Conservation (phyloP, 768 basidiomycete genomes). For the Rhodotorula babjevae region DNA sequence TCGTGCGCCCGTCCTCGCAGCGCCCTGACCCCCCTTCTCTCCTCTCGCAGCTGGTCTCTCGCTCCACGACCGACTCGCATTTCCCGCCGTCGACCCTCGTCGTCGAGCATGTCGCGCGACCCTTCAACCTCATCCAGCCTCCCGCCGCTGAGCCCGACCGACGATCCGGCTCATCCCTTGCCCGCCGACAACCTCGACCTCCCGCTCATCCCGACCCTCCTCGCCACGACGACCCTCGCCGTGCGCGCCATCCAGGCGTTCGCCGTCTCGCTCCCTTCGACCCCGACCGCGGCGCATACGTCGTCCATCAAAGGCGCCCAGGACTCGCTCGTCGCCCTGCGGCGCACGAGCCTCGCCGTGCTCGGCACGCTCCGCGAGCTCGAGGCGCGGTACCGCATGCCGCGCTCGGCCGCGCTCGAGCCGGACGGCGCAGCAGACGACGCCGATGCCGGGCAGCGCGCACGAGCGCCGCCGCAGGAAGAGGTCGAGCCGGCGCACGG, state of each 20-base stretch:
- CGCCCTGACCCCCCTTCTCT: slow-evolving; percentile 8
- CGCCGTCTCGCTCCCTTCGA: slow-evolving; percentile 69
- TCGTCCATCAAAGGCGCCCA: background rate
- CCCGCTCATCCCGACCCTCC: slow-evolving; percentile 56
- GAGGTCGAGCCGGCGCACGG: too few relatives aligned
- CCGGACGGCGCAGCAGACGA: too few relatives aligned
- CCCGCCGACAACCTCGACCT: background rate
- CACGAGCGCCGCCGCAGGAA: too few relatives aligned
- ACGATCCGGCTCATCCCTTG: background rate
- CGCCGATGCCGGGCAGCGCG: too few relatives aligned
- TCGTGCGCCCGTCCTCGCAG: background rate
- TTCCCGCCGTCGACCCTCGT: slow-evolving; percentile 11
- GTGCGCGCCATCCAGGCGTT: slow-evolving; percentile 81
- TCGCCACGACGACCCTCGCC: slow-evolving; percentile 73
- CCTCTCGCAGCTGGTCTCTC: slow-evolving; percentile 4
- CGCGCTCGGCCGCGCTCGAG: too few relatives aligned
- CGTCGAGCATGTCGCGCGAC: slow-evolving; percentile 29
- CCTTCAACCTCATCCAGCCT: slow-evolving; percentile 24
- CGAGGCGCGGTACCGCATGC: slow-evolving; percentile 63
- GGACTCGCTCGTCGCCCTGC: slow-evolving; percentile 56
- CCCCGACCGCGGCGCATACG: background rate
- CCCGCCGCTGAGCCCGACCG: slow-evolving; percentile 48
- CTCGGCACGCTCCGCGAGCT: slow-evolving; percentile 70
- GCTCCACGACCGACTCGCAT: too few relatives aligned
- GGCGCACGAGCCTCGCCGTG: slow-evolving; percentile 76